A percentile compares a stretch with the other conserved stretches of the same genome.
Evolutionary conservation across 768 basidiomycete species (phyloP).

Genomic region (Pisolithus albus): DNA sequence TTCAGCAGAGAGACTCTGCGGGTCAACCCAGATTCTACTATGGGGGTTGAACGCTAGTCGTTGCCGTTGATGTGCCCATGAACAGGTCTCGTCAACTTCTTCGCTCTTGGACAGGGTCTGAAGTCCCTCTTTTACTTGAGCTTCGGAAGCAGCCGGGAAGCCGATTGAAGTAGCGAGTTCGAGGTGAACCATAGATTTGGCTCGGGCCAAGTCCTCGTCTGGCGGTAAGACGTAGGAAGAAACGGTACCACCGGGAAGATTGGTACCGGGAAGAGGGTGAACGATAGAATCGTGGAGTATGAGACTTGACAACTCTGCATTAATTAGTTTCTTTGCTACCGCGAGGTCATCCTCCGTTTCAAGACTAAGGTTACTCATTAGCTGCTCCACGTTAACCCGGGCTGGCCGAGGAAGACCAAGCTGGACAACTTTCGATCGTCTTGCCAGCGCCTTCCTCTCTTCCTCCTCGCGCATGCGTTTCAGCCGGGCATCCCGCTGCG

Average conservation of each 20-base stretch:
- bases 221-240: constrained; percentile 70
- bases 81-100: constrained; percentile 49
- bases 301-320: constrained; percentile 70
- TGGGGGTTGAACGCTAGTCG: constrained; percentile 56
- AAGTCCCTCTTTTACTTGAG: constrained; percentile 74
- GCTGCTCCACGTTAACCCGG: constrained; percentile 62
- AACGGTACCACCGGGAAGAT: constrained; percentile 60
- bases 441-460: constrained; percentile 70
- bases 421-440: constrained; percentile 78
- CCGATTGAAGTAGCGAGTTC: constrained; percentile 80
- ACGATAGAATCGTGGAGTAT: constrained; percentile 84
- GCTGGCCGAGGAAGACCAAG: constrained; percentile 79
- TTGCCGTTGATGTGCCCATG: constrained; percentile 67
- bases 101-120: constrained; percentile 57
- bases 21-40: constrained; percentile 61
- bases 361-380: constrained; percentile 55
- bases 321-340: constrained; percentile 57
- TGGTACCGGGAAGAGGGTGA: constrained; percentile 84
- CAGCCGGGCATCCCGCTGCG: constrained; percentile 78
- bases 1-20: constrained; percentile 47
- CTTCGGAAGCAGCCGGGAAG: constrained; percentile 74
- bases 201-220: constrained; percentile 65
- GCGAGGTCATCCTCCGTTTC: constrained; percentile 42
- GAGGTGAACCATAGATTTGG: constrained; percentile 63
- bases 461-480: constrained; percentile 66